Evolutionary conservation across 495 filamentous ascomycete genomes (phyloP), one percentile per base, ranked within the genome.

Genomic region (Neurospora sp.): DNA sequence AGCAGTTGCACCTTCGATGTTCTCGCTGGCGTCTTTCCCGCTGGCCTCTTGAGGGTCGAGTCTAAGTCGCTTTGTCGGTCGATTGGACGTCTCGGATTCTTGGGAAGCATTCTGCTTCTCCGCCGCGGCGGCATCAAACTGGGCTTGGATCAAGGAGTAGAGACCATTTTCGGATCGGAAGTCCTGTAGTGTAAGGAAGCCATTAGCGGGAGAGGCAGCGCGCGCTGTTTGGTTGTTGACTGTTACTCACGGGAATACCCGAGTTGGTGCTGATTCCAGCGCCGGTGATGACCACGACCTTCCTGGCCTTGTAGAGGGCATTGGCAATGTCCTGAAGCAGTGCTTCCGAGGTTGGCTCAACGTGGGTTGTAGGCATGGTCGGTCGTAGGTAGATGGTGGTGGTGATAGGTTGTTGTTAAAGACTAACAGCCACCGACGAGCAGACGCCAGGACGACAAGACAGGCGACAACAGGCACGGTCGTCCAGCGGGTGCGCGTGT

Each of bases 201-300:
- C 24, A 74, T 84, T 74, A 85, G 77, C 77, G 19, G 37, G 34
- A 48, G 24, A 36, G 69, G 10, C 4, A 37, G 31, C 5, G 48
- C 71, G 48, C 15, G 17, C 21, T 28, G 71, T 31, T 38, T n/a
- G 39, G 70, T 39, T 11, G 40, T 62, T 36, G 72, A 66, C 75
- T 71, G 71, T 74, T 54, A 62, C 21, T 81, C 88, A 92, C 90
- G 19, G 90, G 90, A 73, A 92, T 92, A 43, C 90, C 90, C 73
- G 88, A 91, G 78, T 91, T 92, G 62, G 90, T 92, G 75, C 89
- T 91, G 71, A 92, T 92, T 36, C 90, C 90, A 69, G 90, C 90
- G 39, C 90, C 90, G 0, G 90, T 92, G 31, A 92, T 83, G 10
- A 92, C 87, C 38, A 92, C 86, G 9, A 90, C 83, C 72, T 90